Percentiles rank a stretch among this genome's conserved stretches.
phyloP scores from a whole-genome alignment of 2,329 filamentous ascomycete genomes.

The Fusarium coicis region DNA sequence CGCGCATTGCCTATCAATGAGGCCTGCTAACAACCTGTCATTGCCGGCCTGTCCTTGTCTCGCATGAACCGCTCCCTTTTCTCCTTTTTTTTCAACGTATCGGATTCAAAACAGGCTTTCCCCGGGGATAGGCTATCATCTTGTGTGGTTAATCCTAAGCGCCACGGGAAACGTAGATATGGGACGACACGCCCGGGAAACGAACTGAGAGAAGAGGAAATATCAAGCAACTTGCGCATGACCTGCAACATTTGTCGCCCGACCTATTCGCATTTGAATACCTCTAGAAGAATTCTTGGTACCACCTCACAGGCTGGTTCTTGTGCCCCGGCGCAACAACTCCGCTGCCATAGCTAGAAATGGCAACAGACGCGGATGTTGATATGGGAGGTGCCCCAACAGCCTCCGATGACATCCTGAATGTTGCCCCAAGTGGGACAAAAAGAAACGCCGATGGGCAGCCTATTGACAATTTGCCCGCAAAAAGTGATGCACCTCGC shows the following conservation, averaged over 20 bases:
- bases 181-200: constrained; percentile 11
- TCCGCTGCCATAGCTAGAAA: constrained; percentile 35
- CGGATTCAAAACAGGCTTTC: neutral
- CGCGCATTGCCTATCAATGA: constrained; percentile 11
- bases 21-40: constrained; percentile 2
- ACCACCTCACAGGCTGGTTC: neutral
- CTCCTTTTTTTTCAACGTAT: constrained; percentile 1
- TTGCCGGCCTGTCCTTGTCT: constrained; percentile 12
- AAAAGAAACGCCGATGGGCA: constrained; percentile 62
- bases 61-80: constrained; percentile 23
- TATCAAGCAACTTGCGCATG: constrained; percentile 8
- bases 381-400: constrained; percentile 24
- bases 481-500: constrained; percentile 48
- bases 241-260: constrained; percentile 10
- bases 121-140: neutral
- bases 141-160: neutral
- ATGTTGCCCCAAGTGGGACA: constrained; percentile 47
- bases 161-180: constrained; percentile 9
- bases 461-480: constrained; percentile 48
- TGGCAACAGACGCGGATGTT: constrained; percentile 55
- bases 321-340: neutral
- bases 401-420: constrained; percentile 1
- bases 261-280: neutral
- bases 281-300: neutral
- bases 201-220: constrained; percentile 31